Base-by-base conservation (phyloP, 2,329 filamentous ascomycete species). In the Ceratocystis albifundus region DNA sequence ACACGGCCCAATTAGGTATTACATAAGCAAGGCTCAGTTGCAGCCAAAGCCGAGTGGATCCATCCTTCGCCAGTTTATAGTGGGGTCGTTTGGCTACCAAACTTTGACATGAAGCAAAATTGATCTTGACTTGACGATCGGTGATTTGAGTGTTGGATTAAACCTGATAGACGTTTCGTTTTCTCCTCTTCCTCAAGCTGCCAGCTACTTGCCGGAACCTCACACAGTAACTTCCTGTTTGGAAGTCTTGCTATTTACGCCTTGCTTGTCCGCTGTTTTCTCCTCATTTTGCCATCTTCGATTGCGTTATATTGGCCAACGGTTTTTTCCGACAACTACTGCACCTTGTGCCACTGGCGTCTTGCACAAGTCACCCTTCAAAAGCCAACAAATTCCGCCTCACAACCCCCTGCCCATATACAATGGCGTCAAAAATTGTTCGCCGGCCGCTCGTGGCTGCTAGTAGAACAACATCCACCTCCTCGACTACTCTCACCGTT, bases 371-470 rank as follows among this genome's bases (percentile, higher is more conserved):
- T 28, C 25, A n/a, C 17, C 15, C 4, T 17, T 4, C 46, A 22
- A n/a, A 53, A 12, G 41, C 10, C n/a, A 15, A 45, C 2, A 63
- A 2, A n/a, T 1, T 3, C 10, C 12, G 7, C 5, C 22, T 12
- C 10, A 22, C n/a, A 22, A 32, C 17, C 10, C 50, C 41, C n/a
- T 1, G 17, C 44, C 2, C 5, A 15, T 15, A 32, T 55, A 71
- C 63, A 65, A 77, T 78, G 76, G 73, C 76, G 59, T 72, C 76
- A 57, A 73, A 73, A 70, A 68, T 70, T 63, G 70, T 77, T 69
- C 67, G 71, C 68, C 74, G 76, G 50, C 76, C 76, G 61, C 73
- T 72, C 36, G 72, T 77, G 64, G 70, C 75, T 70, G 70, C 69
- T 66, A 66, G 69, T 64, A 50, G 72, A 65, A 72, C 71, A 67